These are phyloP conservation scores for Scleroderma bovista DNA, from an alignment of 768 basidiomycete species.

Conservation along the genomic window DNA sequence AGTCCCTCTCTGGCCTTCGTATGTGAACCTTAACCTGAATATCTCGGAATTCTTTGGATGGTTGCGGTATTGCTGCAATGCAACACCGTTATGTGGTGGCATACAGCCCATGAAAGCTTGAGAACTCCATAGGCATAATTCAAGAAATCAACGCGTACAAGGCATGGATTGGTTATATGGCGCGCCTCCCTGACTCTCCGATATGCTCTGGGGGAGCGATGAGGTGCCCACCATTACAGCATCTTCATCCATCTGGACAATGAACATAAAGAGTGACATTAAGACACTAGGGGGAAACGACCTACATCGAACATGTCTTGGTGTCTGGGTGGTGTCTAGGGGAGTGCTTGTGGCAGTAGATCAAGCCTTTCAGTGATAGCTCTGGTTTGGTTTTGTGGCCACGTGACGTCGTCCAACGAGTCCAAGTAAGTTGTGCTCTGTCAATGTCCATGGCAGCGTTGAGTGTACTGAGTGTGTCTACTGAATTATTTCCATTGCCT, in stretches of 20 bases:
- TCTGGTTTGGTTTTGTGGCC: background rate
- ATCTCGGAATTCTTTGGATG: constrained; percentile 55
- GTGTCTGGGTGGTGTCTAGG: background rate
- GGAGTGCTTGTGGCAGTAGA: background rate
- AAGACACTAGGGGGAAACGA: background rate
- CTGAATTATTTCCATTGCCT: no score
- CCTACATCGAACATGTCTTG: background rate
- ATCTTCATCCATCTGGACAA: constrained; percentile 29
- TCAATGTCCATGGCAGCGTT: no score
- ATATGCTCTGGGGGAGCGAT: constrained; percentile 16
- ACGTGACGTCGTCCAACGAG: background rate
- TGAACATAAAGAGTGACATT: background rate
- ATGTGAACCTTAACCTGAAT: constrained; percentile 84
- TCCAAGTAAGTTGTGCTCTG: no score
- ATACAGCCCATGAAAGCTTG: background rate
- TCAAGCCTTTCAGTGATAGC: background rate
- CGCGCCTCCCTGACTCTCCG: constrained; percentile 13
- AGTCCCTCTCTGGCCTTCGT: constrained; percentile 69
- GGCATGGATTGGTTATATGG: constrained; percentile 11
- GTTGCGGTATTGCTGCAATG: constrained; percentile 18
- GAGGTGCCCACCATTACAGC: constrained; percentile 17
- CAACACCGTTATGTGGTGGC: background rate
- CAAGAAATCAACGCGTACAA: constrained; percentile 12
- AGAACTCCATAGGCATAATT: constrained; percentile 4
- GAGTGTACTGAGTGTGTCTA: no score